Percentiles rank a stretch among this genome's conserved stretches.
These are phyloP conservation scores for Neofusicoccum sp. DNA, from an alignment of 2,329 filamentous ascomycete species.

Conservation along the genomic window DNA sequence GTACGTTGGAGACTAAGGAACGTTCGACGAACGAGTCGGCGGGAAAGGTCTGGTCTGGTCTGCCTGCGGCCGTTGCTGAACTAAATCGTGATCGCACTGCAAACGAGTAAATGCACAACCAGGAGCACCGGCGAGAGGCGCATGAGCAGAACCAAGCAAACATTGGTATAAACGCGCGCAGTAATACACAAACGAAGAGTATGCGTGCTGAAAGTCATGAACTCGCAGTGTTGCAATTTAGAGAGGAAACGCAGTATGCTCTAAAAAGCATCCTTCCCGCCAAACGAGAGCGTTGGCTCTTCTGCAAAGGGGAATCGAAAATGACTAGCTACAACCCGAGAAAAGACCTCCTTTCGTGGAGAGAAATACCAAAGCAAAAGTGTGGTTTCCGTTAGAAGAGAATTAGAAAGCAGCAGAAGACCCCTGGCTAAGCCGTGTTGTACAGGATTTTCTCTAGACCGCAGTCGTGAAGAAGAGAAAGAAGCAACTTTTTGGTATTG, in stretches of 20 bases:
- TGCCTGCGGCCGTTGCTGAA: constrained; percentile 4
- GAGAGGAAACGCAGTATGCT: constrained; percentile 18
- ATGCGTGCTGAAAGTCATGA: constrained; percentile 16
- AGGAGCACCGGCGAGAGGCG: constrained; percentile 11
- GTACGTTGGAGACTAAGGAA: neutral
- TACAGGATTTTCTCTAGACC: constrained; percentile 22
- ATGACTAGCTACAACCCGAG: constrained; percentile 20
- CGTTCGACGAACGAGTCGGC: constrained; percentile 9
- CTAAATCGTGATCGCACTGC: constrained; percentile 9
- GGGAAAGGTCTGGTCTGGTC: neutral
- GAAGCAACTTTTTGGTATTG: constrained; percentile 20
- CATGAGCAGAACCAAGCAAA: constrained; percentile 17
- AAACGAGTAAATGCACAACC: constrained; percentile 17
- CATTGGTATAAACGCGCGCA: constrained; percentile 19
- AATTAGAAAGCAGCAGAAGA: constrained; percentile 19
- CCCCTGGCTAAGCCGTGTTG: constrained; percentile 20
- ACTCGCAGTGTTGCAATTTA: constrained; percentile 19
- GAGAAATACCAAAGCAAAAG: constrained; percentile 13
- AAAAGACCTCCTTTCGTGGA: constrained; percentile 15
- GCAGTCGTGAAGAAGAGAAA: constrained; percentile 17
- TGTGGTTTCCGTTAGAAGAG: constrained; percentile 16
- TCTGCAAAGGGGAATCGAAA: constrained; percentile 19
- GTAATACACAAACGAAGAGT: constrained; percentile 19
- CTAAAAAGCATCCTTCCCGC: constrained; percentile 19
- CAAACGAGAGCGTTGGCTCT: constrained; percentile 16